Evolutionary conservation across 2,329 filamentous ascomycete species (phyloP).

Genomic region (Pseudogymnoascus sp.): DNA sequence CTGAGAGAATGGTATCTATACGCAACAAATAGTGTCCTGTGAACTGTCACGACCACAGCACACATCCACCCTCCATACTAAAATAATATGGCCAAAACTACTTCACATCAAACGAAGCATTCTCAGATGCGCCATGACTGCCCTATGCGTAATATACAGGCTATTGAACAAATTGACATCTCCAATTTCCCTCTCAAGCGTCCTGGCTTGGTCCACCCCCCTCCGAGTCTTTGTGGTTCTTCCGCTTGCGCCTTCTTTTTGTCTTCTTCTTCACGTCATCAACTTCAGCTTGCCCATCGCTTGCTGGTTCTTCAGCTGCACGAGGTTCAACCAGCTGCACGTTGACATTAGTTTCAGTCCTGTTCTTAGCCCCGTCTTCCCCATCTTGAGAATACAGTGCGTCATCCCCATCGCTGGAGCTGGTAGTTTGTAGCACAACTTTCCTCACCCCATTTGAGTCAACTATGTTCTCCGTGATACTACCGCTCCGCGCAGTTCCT

Average conservation of each 20-base stretch:
- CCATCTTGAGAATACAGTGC: not conserved
- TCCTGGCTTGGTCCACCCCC: not conserved
- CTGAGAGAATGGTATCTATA: not conserved
- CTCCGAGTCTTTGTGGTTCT: not conserved
- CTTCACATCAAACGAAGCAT: not conserved
- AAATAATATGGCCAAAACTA: not conserved
- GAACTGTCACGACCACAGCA: not conserved
- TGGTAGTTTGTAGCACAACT: constrained; percentile 64
- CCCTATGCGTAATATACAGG: not conserved
- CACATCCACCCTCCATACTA: not conserved
- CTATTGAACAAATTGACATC: not conserved
- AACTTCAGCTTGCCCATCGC: not conserved
- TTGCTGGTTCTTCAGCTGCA: not conserved
- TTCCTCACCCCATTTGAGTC: constrained; percentile 69
- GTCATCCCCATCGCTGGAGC: constrained; percentile 25
- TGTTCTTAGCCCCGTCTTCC: not conserved
- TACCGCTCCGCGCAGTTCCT: constrained; percentile 59
- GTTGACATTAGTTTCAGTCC: not conserved
- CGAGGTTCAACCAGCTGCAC: not conserved
- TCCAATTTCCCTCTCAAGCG: not conserved
- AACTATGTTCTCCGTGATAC: constrained; percentile 72
- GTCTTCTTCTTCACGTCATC: constrained; percentile 8
- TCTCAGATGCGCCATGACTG: not conserved
- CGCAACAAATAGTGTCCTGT: not conserved
- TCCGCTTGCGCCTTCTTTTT: constrained; percentile 3